Evolutionary conservation across 2,329 filamentous ascomycete genomes (phyloP).

Genomic region (Fusarium oxysporum): DNA sequence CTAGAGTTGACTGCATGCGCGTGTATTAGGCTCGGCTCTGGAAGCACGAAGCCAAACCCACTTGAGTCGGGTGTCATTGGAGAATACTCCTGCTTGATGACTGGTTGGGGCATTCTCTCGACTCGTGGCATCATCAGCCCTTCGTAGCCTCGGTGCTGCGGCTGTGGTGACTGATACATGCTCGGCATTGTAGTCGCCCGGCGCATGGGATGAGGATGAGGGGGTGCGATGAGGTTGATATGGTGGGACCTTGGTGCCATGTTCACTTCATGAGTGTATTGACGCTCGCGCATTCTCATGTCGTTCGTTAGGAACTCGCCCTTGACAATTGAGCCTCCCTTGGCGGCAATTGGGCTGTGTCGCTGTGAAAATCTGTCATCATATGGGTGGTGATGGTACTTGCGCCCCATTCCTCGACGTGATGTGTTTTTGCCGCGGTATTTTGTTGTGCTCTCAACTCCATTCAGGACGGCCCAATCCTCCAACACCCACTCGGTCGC

Average conservation of each 20-base stretch:
- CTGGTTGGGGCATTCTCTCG: conserved; percentile 37
- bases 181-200: conserved; percentile 37
- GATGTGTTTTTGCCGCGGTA: conserved; percentile 68
- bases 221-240: conserved; percentile 19
- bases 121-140: conserved; percentile 38
- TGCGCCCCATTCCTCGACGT: conserved; percentile 37
- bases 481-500: conserved; percentile 82
- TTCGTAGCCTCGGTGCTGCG: conserved; percentile 32
- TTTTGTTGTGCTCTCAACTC: conserved; percentile 87
- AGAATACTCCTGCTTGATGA: conserved; percentile 38
- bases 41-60: conserved; percentile 37
- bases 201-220: conserved; percentile 29
- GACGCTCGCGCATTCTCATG: conserved; percentile 41
- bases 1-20: conserved; percentile 24
- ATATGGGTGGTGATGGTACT: conserved; percentile 26
- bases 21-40: conserved; percentile 35
- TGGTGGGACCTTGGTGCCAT: conserved; percentile 39
- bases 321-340: conserved; percentile 49
- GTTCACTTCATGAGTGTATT: conserved; percentile 35
- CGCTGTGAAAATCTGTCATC: conserved; percentile 34
- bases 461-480: conserved; percentile 73
- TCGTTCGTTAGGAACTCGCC: conserved; percentile 50
- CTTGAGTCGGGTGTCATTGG: conserved; percentile 39
- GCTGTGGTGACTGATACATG: conserved; percentile 38
- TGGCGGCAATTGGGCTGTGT: conserved; percentile 45